Percentiles rank a stretch among this genome's conserved stretches.
Conservation (phyloP, 179 eudicot species). For the Amaranthus tricolor region DNA sequence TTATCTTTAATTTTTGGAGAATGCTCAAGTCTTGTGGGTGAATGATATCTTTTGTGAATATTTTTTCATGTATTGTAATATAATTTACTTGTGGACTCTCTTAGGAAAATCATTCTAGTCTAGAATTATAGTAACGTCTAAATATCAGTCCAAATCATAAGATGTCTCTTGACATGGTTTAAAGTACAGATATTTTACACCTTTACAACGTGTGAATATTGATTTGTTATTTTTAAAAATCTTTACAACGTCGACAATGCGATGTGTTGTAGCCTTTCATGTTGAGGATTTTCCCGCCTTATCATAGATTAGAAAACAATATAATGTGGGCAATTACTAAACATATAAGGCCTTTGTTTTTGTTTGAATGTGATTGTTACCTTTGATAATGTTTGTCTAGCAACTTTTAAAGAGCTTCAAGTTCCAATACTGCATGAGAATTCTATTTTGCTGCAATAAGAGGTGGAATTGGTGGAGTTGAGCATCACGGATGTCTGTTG, state of each 20-base stretch:
- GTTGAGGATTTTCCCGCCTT: no score
- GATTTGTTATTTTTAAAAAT: background rate
- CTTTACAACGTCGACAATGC: background rate
- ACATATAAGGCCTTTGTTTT: background rate
- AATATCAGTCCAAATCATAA: no score
- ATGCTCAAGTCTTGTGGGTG: no score
- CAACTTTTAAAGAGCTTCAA: conserved; percentile 38
- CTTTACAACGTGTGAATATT: background rate
- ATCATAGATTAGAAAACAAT: no score
- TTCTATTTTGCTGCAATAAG: conserved; percentile 13
- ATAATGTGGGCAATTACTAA: no score
- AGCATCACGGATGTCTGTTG: conserved; percentile 22
- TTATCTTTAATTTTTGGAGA: background rate
- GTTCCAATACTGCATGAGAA: conserved; percentile 50
- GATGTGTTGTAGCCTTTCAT: no score
- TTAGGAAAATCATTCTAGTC: background rate
- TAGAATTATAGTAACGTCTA: background rate
- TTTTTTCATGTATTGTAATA: background rate
- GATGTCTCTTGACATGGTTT: no score
- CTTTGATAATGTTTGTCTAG: conserved; percentile 27
- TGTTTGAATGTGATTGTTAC: conserved; percentile 17
- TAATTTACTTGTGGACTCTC: background rate
- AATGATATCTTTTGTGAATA: background rate
- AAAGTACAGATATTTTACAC: no score
- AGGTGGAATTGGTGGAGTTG: conserved; percentile 21